Conservation (phyloP, 352 stramenopile genomes). For the Pilasporangium apinafurcum region DNA sequence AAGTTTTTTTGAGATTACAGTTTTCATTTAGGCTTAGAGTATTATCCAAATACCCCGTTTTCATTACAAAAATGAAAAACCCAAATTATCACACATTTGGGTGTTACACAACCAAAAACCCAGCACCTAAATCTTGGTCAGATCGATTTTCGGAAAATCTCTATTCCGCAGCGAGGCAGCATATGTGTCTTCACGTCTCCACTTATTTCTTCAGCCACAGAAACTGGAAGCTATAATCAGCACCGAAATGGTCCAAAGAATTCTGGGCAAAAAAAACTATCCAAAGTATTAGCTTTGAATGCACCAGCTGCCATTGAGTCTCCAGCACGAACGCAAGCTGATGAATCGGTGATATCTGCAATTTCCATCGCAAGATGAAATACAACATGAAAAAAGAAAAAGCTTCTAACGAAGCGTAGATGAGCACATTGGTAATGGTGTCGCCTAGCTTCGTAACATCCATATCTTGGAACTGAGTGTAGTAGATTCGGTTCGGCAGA, state of each 20-base stretch:
- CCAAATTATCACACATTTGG: no score
- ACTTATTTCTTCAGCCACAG: no score
- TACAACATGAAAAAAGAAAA: conserved; percentile 11
- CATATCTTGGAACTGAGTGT: not conserved
- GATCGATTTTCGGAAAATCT: no score
- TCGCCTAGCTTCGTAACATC: not conserved
- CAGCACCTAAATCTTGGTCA: no score
- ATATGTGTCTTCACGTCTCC: no score
- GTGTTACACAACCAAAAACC: no score
- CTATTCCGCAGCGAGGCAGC: no score
- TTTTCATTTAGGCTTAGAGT: no score
- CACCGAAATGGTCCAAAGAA: conserved; percentile 4
- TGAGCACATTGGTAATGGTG: conserved; percentile 7
- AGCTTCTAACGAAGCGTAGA: conserved; percentile 15
- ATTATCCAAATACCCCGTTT: no score
- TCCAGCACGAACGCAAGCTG: conserved; percentile 18
- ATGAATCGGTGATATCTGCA: conserved; percentile 6
- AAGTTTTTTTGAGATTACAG: no score
- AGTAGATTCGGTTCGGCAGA: conserved; percentile 5
- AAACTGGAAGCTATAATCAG: conserved; percentile 11
- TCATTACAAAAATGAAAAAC: no score
- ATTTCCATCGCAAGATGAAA: conserved; percentile 5
- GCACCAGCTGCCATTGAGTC: conserved; percentile 15
- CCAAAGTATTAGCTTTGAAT: conserved; percentile 16
- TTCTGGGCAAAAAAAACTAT: conserved; percentile 3